A percentile compares a stretch with the other conserved stretches of the same genome.
Evolutionary conservation across 2,329 filamentous ascomycete species (phyloP).

Genomic region (Alternaria gansuensis): DNA sequence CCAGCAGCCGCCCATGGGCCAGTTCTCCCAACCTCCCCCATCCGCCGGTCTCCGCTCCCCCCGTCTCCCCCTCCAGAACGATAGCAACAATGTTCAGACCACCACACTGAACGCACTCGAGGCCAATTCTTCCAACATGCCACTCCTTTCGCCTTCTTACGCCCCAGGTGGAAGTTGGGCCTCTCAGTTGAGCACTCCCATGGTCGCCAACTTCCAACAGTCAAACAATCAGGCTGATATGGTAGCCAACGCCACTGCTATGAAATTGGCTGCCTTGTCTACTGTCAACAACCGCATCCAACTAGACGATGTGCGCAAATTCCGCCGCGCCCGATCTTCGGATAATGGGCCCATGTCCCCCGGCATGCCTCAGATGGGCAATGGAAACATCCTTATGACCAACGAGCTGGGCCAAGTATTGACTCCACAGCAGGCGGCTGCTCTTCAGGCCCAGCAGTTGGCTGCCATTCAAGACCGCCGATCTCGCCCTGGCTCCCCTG

Average conservation of each 20-base stretch:
- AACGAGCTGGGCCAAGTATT: conserved; percentile 91
- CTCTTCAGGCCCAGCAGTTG: conserved; percentile 76
- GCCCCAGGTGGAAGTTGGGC: conserved; percentile 92
- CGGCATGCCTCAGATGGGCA: conserved; percentile 68
- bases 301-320: conserved; percentile 95
- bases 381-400: conserved; percentile 88
- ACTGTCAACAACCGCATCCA: conserved; percentile 99
- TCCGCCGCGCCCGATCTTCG: conserved; percentile 87
- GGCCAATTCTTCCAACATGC: conserved; percentile 73
- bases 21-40: conserved; percentile 82
- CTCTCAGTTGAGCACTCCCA: conserved; percentile 97
- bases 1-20: conserved; percentile 76
- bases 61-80: conserved; percentile 71
- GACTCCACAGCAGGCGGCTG: conserved; percentile 64
- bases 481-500: conserved; percentile 89
- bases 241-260: conserved; percentile 97
- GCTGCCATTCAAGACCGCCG: conserved; percentile 80
- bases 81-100: conserved; percentile 76
- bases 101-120: conserved; percentile 81
- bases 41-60: conserved; percentile 82
- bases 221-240: conserved; percentile 84
- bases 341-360: conserved; percentile 76
- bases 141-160: conserved; percentile 81
- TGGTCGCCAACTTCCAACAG: conserved; percentile 82
- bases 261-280: conserved; percentile 96